Evolutionary conservation across 2,329 filamentous ascomycete species (phyloP).

Genomic region (Podosphaera aphanis): DNA sequence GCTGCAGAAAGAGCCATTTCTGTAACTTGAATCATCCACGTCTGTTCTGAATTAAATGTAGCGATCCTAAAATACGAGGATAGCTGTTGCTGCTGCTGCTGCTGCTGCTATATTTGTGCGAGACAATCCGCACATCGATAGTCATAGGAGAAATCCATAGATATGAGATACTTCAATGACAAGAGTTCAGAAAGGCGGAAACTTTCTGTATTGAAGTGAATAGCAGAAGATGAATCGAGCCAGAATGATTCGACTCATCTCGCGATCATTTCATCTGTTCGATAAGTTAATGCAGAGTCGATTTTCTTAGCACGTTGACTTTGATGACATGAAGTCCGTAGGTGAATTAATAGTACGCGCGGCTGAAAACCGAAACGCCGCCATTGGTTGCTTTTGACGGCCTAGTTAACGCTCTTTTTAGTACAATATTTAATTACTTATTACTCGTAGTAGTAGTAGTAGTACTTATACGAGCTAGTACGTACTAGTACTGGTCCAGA

Average conservation of each 20-base stretch:
- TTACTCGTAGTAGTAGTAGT: no score
- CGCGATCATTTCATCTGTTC: neutral
- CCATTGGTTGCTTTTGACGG: neutral
- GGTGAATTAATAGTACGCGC: constrained; percentile 2
- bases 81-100: constrained; percentile 27
- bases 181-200: neutral
- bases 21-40: neutral
- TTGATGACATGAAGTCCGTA: neutral
- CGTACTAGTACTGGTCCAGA: no score
- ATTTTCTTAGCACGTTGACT: neutral
- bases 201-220: neutral
- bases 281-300: neutral
- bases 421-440: no score
- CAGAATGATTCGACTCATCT: neutral
- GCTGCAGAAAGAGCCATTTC: constrained; percentile 17
- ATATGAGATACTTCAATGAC: neutral
- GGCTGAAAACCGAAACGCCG: neutral
- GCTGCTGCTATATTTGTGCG: constrained; percentile 34
- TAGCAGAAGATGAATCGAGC: neutral
- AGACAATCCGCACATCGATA: constrained; percentile 17
- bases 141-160: constrained; percentile 13
- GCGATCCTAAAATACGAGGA: neutral
- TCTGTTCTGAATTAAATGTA: neutral
- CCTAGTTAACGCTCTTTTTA: constrained; percentile 1
- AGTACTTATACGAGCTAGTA: no score